Percentiles rank a stretch among this genome's conserved stretches.
phyloP scores from a whole-genome alignment of 106 monocot genomes.

The Hemerocallis citrina region DNA sequence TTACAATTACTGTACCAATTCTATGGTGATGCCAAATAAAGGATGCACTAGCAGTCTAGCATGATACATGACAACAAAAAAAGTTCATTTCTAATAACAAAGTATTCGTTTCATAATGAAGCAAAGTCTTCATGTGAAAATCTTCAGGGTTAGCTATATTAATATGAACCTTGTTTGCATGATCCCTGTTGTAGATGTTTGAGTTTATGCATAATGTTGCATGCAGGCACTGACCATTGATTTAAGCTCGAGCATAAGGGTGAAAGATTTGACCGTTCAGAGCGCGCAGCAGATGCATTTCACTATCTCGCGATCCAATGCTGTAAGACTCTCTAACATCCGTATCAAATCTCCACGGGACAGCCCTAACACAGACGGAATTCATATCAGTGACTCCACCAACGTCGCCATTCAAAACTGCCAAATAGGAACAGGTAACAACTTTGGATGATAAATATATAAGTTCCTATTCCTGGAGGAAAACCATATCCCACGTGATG shows the following conservation, averaged over 20 bases:
- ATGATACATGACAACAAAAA: too few species aligned
- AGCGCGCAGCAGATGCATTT: conserved; percentile 92
- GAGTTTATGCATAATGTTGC: too few species aligned
- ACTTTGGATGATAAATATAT: neutral
- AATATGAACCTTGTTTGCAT: neutral
- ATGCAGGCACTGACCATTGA: conserved; percentile 87
- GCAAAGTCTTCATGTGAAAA: too few species aligned
- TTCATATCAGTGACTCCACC: conserved; percentile 66
- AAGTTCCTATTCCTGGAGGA: neutral
- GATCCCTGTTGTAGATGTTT: neutral
- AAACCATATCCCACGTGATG: neutral
- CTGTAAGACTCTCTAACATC: conserved; percentile 32
- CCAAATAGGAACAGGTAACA: conserved; percentile 72
- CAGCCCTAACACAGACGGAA: conserved; percentile 97
- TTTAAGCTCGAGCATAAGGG: conserved; percentile 45
- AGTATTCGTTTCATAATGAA: too few species aligned
- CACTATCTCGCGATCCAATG: conserved; percentile 36
- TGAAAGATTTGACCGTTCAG: conserved; percentile 55
- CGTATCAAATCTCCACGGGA: conserved; percentile 44
- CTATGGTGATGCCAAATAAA: too few species aligned
- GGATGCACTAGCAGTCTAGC: too few species aligned
- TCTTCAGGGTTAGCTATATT: neutral
- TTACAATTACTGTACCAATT: too few species aligned
- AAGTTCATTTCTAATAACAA: too few species aligned
- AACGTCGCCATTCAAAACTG: conserved; percentile 55